Base-by-base conservation (phyloP, 805 yeast species). In the Cyberlindnera misumaiensis region DNA sequence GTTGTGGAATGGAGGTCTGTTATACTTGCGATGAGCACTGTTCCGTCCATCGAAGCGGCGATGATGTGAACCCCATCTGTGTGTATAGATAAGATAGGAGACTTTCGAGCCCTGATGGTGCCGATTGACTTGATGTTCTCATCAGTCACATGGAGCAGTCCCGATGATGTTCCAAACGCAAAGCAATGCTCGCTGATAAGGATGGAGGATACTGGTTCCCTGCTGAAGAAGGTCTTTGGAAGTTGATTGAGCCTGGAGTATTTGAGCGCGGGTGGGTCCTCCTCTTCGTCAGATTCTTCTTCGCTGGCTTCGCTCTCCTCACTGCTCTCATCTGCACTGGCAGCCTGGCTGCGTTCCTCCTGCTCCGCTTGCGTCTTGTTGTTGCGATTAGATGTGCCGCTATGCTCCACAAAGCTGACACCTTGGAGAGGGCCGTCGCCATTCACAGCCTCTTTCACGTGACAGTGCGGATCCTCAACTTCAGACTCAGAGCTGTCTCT, bases 21-120 rank as follows among this genome's bases (percentile, higher is more conserved):
- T 1, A 85, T 63, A 2, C 88, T 73, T 0, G 96, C 93, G 4
- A 87, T 73, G 2, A 87, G 87, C 0, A 90, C 83, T 0, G 95
- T 83, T 0, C 98, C 98, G 56, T 93, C 98, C 66, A 90, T 80
- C 0, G 97, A 87, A 0, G 89, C 96, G 0, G 95, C 80, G 0
- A 93, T 94, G 43, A 93, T 76, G 51, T 71, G 77, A 8, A 60
- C 60, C 0, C 94, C 93, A 52, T 86, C 94, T 2, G 83, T 70
- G 38, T 79, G 75, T 0, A 87, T 68, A 0, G 86, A 75, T 11
- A 45, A 32, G 2, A 93, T 74, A 0, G 96, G 86, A 0, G 97
- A 88, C 34, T 85, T 69, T 52, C 94, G 96, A 1, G 90, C 88
- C 48, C 86, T 75, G 43, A 85, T 72, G 0, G 96, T 80, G 28